phyloP scores from a whole-genome alignment of 768 basidiomycete species.

The Pleurotus tuber-regium region DNA sequence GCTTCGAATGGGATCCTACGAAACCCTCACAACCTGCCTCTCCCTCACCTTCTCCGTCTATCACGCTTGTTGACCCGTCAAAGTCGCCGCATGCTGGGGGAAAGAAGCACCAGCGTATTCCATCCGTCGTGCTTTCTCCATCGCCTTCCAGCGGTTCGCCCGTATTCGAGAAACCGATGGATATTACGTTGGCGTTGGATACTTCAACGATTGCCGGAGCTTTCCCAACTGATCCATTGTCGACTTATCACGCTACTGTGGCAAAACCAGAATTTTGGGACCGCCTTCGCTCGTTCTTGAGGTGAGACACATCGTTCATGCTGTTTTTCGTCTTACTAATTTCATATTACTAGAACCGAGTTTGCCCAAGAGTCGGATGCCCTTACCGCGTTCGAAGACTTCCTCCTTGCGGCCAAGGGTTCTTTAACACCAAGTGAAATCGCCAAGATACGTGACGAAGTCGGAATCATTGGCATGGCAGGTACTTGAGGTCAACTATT shows the following conservation, averaged over 20 bases:
- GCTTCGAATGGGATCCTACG: constrained; percentile 61
- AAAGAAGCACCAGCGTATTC: constrained; percentile 61
- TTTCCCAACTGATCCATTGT: constrained; percentile 45
- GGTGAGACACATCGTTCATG: constrained; percentile 29
- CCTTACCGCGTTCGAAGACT: constrained; percentile 78
- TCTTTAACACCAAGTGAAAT: constrained; percentile 82
- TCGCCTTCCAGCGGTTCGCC: constrained; percentile 54
- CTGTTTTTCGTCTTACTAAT: neutral
- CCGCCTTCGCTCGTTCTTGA: constrained; percentile 61
- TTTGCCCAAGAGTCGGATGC: constrained; percentile 65
- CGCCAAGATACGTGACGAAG: constrained; percentile 86
- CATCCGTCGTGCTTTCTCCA: constrained; percentile 76
- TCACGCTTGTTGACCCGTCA: constrained; percentile 24
- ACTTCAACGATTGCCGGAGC: constrained; percentile 35
- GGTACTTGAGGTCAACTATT: constrained; percentile 47
- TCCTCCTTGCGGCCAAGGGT: constrained; percentile 79
- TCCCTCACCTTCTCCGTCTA: constrained; percentile 17
- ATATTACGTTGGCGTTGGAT: constrained; percentile 72
- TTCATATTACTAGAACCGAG: constrained; percentile 45
- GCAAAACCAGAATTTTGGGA: constrained; percentile 81
- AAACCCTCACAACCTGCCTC: constrained; percentile 25
- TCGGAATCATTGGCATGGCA: constrained; percentile 87
- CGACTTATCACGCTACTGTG: constrained; percentile 67
- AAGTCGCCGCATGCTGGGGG: constrained; percentile 22
- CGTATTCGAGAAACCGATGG: constrained; percentile 41